Conservation (phyloP, 768 basidiomycete genomes). For the Lactifluus rugatus region DNA sequence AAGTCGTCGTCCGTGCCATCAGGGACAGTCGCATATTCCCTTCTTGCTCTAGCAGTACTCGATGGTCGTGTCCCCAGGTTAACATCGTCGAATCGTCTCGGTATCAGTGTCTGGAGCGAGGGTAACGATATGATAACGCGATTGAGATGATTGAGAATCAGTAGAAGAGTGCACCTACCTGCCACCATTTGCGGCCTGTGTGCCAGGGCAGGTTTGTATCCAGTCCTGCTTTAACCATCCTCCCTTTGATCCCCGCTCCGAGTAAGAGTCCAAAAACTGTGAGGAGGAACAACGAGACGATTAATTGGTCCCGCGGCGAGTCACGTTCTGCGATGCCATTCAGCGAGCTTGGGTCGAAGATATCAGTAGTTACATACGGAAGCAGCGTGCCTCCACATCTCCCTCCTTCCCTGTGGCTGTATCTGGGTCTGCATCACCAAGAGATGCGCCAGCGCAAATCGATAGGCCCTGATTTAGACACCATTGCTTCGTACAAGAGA, state of each 20-base stretch:
- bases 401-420: slow-evolving; percentile 92
- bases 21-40: slow-evolving; percentile 10
- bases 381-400: slow-evolving; percentile 91
- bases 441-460: slow-evolving; percentile 70
- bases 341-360: slow-evolving; percentile 9
- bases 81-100: slow-evolving; percentile 13
- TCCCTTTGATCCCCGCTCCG: slow-evolving; percentile 73
- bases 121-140: slow-evolving; percentile 16
- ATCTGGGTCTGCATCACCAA: slow-evolving; percentile 86
- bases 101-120: slow-evolving; percentile 5
- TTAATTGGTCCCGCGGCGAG: slow-evolving; percentile 89
- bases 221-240: slow-evolving; percentile 72
- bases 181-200: slow-evolving; percentile 69
- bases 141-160: slow-evolving; percentile 6
- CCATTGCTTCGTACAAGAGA: slow-evolving; percentile 92
- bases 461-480: slow-evolving; percentile 84
- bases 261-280: slow-evolving; percentile 80
- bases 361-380: slow-evolving; percentile 48
- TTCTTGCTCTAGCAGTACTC: background rate
- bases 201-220: slow-evolving; percentile 55
- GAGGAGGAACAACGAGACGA: slow-evolving; percentile 84
- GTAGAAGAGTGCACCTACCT: slow-evolving; percentile 35
- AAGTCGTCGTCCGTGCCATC: background rate
- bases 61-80: background rate
- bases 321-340: slow-evolving; percentile 60